These are phyloP conservation scores for Leishmania martiniquensis DNA, from an alignment of 208 protist genomes.

Conservation along the genomic window DNA sequence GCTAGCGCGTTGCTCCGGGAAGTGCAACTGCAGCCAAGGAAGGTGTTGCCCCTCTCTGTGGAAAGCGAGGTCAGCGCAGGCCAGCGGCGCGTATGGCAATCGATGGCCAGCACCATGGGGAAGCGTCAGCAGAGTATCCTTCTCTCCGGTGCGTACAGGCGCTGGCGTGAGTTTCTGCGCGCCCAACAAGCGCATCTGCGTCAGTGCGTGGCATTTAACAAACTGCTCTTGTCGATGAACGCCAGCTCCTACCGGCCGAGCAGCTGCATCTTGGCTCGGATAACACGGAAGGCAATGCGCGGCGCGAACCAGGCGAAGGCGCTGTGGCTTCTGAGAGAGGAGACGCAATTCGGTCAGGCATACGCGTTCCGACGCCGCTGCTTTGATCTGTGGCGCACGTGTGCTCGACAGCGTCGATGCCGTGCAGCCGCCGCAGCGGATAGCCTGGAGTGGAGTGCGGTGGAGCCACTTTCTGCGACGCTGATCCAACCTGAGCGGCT, in stretches of 20 bases:
- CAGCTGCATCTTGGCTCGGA: conserved; percentile 3
- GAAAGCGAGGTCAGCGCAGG: neutral
- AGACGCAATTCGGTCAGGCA: conserved; percentile 5
- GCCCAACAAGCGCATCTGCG: conserved; percentile 5
- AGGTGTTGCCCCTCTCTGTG: conserved; percentile 8
- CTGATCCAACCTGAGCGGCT: conserved; percentile 38
- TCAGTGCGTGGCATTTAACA: conserved; percentile 47
- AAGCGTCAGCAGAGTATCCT: neutral
- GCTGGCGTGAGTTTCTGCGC: conserved; percentile 25
- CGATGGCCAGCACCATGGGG: conserved; percentile 9
- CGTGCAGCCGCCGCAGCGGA: neutral
- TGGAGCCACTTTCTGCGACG: conserved; percentile 44
- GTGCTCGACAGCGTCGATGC: conserved; percentile 1
- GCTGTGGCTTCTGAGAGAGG: conserved; percentile 35
- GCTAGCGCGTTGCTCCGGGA: conserved; percentile 9
- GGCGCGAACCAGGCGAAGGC: conserved; percentile 23
- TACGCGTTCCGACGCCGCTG: conserved; percentile 22
- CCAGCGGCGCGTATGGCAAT: neutral
- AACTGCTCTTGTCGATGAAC: conserved; percentile 55
- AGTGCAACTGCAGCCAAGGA: conserved; percentile 20
- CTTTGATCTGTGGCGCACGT: conserved; percentile 42
- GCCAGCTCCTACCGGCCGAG: conserved; percentile 21
- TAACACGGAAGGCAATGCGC: conserved; percentile 6
- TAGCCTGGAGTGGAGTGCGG: conserved; percentile 28
- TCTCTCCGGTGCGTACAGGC: conserved; percentile 6